Conservation (phyloP, 495 filamentous ascomycete species). For the Penicillium atrosanguineum region DNA sequence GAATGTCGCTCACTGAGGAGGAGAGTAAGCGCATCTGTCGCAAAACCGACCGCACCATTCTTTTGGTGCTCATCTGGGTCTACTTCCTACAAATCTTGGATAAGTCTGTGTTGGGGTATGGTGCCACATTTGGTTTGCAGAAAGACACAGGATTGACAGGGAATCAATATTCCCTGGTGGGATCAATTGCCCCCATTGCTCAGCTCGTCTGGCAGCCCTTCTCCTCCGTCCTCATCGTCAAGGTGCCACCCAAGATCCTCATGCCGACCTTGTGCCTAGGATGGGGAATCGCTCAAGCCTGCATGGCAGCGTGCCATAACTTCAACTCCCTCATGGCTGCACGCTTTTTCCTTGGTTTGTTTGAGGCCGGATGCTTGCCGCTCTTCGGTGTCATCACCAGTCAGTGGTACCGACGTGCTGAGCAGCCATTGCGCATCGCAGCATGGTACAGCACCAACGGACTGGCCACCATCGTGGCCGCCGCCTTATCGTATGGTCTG, state of each 20-base stretch:
- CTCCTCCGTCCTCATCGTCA: slow-evolving; percentile 62
- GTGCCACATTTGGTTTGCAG: slow-evolving; percentile 60
- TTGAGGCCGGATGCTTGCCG: slow-evolving; percentile 58
- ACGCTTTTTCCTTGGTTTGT: slow-evolving; percentile 47
- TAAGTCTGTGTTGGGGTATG: slow-evolving; percentile 62
- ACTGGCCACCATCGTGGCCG: slow-evolving; percentile 45
- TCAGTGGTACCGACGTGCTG: slow-evolving; percentile 49
- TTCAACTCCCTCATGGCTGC: slow-evolving; percentile 44
- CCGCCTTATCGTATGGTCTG: slow-evolving; percentile 48
- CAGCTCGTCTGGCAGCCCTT: slow-evolving; percentile 67
- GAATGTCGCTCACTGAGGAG: slow-evolving; percentile 47
- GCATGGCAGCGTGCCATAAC: slow-evolving; percentile 45
- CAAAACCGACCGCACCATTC: slow-evolving; percentile 60
- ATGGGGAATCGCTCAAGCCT: slow-evolving; percentile 46
- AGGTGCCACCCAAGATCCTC: slow-evolving; percentile 61
- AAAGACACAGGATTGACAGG: slow-evolving; percentile 53
- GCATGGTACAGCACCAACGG: slow-evolving; percentile 52
- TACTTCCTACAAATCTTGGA: slow-evolving; percentile 66
- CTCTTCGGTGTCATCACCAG: slow-evolving; percentile 54
- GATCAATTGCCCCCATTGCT: slow-evolving; percentile 61
- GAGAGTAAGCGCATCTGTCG: slow-evolving; percentile 54
- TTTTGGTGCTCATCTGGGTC: slow-evolving; percentile 60
- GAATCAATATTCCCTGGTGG: slow-evolving; percentile 60
- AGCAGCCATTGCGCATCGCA: slow-evolving; percentile 50
- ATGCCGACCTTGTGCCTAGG: slow-evolving; percentile 60